Percentiles rank a stretch among this genome's conserved stretches.
These are phyloP conservation scores for Rhytidhysteron rufulum DNA, from an alignment of 2,329 filamentous ascomycete species.

Conservation along the genomic window DNA sequence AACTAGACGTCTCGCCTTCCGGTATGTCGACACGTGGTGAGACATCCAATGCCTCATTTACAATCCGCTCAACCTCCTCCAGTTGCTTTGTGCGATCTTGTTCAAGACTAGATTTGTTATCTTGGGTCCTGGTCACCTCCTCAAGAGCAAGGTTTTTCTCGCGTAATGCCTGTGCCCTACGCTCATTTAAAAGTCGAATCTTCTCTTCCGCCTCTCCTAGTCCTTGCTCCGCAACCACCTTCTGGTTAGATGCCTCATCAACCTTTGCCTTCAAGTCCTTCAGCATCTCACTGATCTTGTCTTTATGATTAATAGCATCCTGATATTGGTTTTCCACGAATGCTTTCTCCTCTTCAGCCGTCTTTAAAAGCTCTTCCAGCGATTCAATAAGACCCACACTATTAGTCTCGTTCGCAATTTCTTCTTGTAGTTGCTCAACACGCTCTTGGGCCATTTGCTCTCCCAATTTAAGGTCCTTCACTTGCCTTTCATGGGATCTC, in stretches of 20 bases:
- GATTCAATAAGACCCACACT: conserved; percentile 55
- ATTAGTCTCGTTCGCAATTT: conserved; percentile 54
- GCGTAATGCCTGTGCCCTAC: conserved; percentile 33
- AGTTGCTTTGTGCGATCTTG: conserved; percentile 23
- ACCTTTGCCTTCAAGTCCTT: conserved; percentile 25
- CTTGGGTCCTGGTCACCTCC: conserved; percentile 29
- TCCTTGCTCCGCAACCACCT: conserved; percentile 18
- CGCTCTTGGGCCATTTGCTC: conserved; percentile 59
- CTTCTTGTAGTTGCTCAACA: conserved; percentile 64
- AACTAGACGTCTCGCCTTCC: conserved; percentile 25
- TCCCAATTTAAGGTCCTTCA: conserved; percentile 50
- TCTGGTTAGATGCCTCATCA: conserved; percentile 22
- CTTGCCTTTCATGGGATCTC: conserved; percentile 45
- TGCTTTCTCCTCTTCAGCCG: conserved; percentile 47
- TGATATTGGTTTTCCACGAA: conserved; percentile 39
- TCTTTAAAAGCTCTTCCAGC: conserved; percentile 49
- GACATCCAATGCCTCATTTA: conserved; percentile 13
- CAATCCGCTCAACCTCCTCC: conserved; percentile 19
- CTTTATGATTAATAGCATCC: conserved; percentile 46
- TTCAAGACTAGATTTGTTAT: conserved; percentile 23
- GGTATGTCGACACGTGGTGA: conserved; percentile 27
- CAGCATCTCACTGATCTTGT: conserved; percentile 37
- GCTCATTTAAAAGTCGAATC: conserved; percentile 24
- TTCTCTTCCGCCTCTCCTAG: conserved; percentile 26
- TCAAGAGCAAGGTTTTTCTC: conserved; percentile 41